Conservation (phyloP, 495 filamentous ascomycete genomes). For the Penicillium coprophilum region DNA sequence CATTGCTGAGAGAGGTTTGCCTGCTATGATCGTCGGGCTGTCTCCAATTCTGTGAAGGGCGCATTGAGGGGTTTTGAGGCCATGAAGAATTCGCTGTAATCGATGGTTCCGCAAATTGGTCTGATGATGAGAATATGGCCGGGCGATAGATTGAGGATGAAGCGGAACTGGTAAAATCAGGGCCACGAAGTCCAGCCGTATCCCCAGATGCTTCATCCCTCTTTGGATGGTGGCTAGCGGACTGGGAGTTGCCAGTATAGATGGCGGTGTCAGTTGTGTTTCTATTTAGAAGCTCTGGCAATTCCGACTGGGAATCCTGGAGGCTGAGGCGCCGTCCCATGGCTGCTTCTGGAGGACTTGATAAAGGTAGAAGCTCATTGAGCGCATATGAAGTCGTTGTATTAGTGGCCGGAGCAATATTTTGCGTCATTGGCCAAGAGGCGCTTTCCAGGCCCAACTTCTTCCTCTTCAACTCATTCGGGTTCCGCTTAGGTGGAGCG, state of each 20-base stretch:
- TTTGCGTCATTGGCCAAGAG: conserved; percentile 2
- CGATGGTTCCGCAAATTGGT: not conserved
- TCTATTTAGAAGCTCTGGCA: not conserved
- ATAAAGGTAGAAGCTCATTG: not conserved
- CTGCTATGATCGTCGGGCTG: not conserved
- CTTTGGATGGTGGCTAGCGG: not conserved
- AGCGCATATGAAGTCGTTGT: conserved; percentile 1
- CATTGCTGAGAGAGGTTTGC: conserved; percentile 1
- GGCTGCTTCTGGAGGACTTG: not conserved
- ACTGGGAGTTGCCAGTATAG: not conserved
- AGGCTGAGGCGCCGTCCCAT: conserved; percentile 1
- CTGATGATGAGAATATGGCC: conserved; percentile 1
- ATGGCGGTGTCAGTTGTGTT: conserved; percentile 1
- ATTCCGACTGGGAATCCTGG: not conserved
- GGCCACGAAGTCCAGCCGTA: not conserved
- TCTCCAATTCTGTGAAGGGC: not conserved
- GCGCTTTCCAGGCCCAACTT: not conserved
- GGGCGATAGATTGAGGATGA: conserved; percentile 1
- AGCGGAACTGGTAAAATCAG: not conserved
- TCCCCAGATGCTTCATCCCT: not conserved
- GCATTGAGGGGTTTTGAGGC: not conserved
- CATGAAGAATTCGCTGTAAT: not conserved
- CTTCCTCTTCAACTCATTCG: conserved; percentile 4
- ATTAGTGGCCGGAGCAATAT: not conserved
- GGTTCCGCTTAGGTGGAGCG: not conserved